Conservation (phyloP, 257 asterid genomes). For the Ballota nigra region DNA sequence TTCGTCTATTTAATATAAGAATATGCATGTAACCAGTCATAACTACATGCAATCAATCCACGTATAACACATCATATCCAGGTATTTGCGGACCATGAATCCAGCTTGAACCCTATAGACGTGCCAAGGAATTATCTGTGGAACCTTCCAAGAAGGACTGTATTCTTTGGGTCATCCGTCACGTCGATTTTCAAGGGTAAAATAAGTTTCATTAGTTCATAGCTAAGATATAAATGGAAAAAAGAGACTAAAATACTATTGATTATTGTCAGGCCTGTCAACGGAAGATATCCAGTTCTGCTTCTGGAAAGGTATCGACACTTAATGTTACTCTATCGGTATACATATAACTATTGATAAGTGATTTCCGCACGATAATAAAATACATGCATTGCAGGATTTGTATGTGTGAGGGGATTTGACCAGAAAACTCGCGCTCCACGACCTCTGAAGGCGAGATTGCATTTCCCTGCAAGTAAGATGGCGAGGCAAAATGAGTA, state of each 20-base stretch:
- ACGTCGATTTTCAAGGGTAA: conserved; percentile 80
- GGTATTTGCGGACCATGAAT: conserved; percentile 88
- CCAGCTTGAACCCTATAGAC: conserved; percentile 70
- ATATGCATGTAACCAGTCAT: background rate
- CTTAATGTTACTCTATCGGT: conserved; percentile 3
- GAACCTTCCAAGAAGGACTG: conserved; percentile 78
- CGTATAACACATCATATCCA: conserved; percentile 31
- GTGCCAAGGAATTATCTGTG: conserved; percentile 75
- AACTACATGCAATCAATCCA: background rate
- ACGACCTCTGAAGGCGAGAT: conserved; percentile 67
- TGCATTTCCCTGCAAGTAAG: conserved; percentile 82
- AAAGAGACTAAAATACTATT: conserved; percentile 21
- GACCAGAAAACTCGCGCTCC: conserved; percentile 73
- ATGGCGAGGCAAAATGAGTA: conserved; percentile 36
- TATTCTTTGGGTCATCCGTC: conserved; percentile 90
- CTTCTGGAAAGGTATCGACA: conserved; percentile 88
- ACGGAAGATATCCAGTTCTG: conserved; percentile 66
- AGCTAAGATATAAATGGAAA: conserved; percentile 19
- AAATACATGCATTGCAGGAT: conserved; percentile 47
- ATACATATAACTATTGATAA: background rate
- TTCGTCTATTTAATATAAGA: background rate
- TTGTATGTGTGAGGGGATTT: conserved; percentile 89
- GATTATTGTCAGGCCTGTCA: conserved; percentile 63
- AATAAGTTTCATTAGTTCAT: conserved; percentile 9
- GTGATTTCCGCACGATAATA: background rate